Conservation (phyloP, 1,139 yeast species). For the Nakaseomyces kungkrabaensis region DNA sequence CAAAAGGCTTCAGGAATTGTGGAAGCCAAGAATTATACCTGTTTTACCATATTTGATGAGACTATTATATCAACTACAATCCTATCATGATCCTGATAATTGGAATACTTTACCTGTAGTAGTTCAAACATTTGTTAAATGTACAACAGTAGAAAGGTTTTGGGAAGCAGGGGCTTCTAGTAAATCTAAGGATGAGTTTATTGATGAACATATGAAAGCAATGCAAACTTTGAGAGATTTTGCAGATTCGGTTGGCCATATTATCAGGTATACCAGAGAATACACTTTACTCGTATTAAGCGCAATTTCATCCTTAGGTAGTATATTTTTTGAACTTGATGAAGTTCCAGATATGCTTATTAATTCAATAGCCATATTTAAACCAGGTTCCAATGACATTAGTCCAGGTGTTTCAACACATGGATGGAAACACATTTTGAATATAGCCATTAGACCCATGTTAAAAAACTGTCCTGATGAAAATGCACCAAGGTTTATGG, state of each 20-base stretch:
- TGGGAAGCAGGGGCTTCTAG: conserved; percentile 98
- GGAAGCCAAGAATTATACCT: conserved; percentile 92
- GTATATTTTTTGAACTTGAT: conserved; percentile 79
- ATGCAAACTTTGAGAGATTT: conserved; percentile 89
- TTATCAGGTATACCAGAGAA: conserved; percentile 89
- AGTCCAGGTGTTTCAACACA: conserved; percentile 75
- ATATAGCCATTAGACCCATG: conserved; percentile 76
- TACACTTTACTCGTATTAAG: conserved; percentile 88
- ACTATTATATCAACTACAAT: conserved; percentile 79
- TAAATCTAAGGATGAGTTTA: conserved; percentile 87
- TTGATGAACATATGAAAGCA: conserved; percentile 90
- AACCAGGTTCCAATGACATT: conserved; percentile 72
- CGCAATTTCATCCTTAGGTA: conserved; percentile 82
- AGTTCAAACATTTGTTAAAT: conserved; percentile 81
- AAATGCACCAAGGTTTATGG: conserved; percentile 59
- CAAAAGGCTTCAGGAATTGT: conserved; percentile 57
- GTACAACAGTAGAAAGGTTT: conserved; percentile 83
- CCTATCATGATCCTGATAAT: conserved; percentile 86
- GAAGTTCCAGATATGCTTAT: conserved; percentile 60
- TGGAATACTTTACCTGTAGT: conserved; percentile 83
- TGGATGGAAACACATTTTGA: conserved; percentile 95
- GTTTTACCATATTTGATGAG: conserved; percentile 85
- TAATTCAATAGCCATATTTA: conserved; percentile 39
- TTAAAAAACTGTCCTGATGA: conserved; percentile 79
- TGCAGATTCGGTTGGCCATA: conserved; percentile 97